Conservation (phyloP, 768 basidiomycete species). For the Suillus decipiens region DNA sequence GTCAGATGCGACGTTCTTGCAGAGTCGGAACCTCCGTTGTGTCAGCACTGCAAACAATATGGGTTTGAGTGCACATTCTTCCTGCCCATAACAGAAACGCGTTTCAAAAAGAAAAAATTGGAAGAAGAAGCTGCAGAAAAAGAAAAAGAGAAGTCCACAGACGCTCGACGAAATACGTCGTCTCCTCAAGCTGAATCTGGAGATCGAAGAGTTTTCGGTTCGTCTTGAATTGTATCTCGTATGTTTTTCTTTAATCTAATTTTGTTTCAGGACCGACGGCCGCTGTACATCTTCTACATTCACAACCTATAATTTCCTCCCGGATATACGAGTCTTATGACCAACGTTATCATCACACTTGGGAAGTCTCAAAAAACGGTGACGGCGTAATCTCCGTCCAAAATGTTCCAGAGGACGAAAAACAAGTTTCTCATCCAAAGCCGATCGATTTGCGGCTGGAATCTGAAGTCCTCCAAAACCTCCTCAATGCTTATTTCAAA, state of each 20-base stretch:
- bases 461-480: constrained; percentile 72
- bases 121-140: constrained; percentile 63
- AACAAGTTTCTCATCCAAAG: constrained; percentile 54
- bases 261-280: constrained; percentile 78
- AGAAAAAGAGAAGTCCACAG: constrained; percentile 36
- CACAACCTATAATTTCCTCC: constrained; percentile 82
- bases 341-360: constrained; percentile 82
- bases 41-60: constrained; percentile 95
- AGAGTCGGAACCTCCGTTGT: constrained; percentile 77
- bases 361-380: constrained; percentile 80
- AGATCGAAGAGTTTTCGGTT: constrained; percentile 68
- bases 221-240: constrained; percentile 23
- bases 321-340: constrained; percentile 88
- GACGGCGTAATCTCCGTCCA: constrained; percentile 88
- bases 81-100: constrained; percentile 96
- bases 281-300: constrained; percentile 84
- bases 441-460: constrained; percentile 75
- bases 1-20: constrained; percentile 80
- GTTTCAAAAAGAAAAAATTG: constrained; percentile 94
- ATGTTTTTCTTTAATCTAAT: constrained; percentile 28
- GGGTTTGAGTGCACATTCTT: constrained; percentile 96
- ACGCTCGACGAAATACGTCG: constrained; percentile 35
- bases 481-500: constrained; percentile 90
- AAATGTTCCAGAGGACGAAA: constrained; percentile 60
- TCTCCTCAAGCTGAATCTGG: constrained; percentile 51